Evolutionary conservation across 768 basidiomycete species (phyloP).

Genomic region (Serendipita indica): DNA sequence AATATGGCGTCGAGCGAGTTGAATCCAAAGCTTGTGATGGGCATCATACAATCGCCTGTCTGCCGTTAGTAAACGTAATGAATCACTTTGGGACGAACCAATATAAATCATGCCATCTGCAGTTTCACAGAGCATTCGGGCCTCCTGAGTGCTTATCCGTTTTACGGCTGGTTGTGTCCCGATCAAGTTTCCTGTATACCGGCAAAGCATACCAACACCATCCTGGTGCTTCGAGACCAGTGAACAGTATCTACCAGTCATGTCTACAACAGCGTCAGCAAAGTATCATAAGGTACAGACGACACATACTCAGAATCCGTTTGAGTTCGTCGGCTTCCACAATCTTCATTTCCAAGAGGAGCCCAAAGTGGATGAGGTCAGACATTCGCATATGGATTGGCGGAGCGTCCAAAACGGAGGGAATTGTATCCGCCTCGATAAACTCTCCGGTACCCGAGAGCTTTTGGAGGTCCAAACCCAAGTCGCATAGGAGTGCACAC

Average conservation of each 20-base stretch:
- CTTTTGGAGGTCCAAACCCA: background rate
- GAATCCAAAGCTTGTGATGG: background rate
- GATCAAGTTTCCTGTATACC: background rate
- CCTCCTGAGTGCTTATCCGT: background rate
- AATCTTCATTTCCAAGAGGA: background rate
- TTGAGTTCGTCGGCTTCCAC: conserved; percentile 7
- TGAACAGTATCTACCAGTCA: conserved; percentile 6
- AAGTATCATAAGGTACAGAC: background rate
- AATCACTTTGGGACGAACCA: background rate
- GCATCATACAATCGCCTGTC: conserved; percentile 7
- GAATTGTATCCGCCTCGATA: background rate
- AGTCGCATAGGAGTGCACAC: background rate
- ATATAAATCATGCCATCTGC: conserved; percentile 8
- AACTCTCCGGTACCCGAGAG: background rate
- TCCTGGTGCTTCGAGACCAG: conserved; percentile 1
- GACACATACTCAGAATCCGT: background rate
- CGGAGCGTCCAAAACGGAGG: conserved; percentile 4
- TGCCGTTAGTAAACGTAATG: too few species aligned
- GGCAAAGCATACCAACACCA: background rate
- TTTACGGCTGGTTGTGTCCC: background rate
- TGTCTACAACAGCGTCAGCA: background rate
- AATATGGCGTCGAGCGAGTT: background rate
- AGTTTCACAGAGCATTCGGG: background rate
- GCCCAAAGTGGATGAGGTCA: conserved; percentile 8
- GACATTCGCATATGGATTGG: conserved; percentile 3